These are phyloP conservation scores for Claviceps humidiphila DNA, from an alignment of 2,329 filamentous ascomycete genomes.

Conservation along the genomic window DNA sequence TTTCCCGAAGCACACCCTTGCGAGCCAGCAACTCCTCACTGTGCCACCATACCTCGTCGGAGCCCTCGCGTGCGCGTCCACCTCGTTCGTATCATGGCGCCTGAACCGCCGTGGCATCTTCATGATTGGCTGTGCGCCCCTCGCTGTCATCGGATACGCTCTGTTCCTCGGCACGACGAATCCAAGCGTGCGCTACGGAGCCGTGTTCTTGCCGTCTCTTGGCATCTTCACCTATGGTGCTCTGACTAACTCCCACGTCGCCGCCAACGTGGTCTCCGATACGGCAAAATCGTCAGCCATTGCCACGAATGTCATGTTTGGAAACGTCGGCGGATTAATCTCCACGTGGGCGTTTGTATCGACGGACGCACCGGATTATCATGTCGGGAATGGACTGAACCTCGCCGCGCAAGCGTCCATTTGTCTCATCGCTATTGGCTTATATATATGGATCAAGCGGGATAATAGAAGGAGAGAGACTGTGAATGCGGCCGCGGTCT, in stretches of 20 bases:
- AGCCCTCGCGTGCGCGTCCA: slow-evolving; percentile 45
- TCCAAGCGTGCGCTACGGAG: slow-evolving; percentile 46
- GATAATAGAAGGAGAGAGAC: slow-evolving; percentile 47
- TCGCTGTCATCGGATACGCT: slow-evolving; percentile 54
- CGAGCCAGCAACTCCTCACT: slow-evolving; percentile 54
- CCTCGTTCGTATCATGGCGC: slow-evolving; percentile 47
- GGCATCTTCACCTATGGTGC: slow-evolving; percentile 51
- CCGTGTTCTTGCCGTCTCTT: slow-evolving; percentile 51
- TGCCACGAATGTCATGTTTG: slow-evolving; percentile 40
- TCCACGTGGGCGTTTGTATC: slow-evolving; percentile 52
- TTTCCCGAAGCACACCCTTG: slow-evolving; percentile 42
- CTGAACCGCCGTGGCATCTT: slow-evolving; percentile 45
- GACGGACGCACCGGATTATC: slow-evolving; percentile 50
- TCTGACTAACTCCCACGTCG: slow-evolving; percentile 50
- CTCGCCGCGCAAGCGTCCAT: slow-evolving; percentile 46
- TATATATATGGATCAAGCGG: slow-evolving; percentile 47
- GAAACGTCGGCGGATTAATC: slow-evolving; percentile 40
- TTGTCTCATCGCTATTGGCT: slow-evolving; percentile 32
- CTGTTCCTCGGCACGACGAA: slow-evolving; percentile 48
- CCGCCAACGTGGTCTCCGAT: slow-evolving; percentile 57
- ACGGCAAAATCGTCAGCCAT: slow-evolving; percentile 51
- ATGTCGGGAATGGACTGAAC: slow-evolving; percentile 59
- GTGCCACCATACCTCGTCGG: slow-evolving; percentile 58
- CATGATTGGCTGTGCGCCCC: slow-evolving; percentile 42
- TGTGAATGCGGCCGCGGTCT: slow-evolving; percentile 40